These are phyloP conservation scores for Geotrichum cucujoidarum DNA, from an alignment of 1,139 yeast genomes.

Conservation along the genomic window DNA sequence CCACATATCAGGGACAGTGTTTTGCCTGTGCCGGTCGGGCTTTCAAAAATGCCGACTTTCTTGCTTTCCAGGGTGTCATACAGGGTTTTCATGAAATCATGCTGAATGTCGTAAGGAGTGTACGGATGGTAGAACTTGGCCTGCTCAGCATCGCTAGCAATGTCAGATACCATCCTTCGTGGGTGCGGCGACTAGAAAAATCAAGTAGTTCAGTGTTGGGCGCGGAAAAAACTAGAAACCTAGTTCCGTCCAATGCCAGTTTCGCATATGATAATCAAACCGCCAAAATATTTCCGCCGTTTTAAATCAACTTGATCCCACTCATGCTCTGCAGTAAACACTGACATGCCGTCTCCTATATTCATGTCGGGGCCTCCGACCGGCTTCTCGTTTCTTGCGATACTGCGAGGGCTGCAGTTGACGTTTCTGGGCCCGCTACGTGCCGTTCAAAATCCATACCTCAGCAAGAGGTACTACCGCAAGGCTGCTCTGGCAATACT, in stretches of 20 bases:
- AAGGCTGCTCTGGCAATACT: constrained; percentile 37
- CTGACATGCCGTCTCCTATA: constrained; percentile 43
- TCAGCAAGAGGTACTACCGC: constrained; percentile 37
- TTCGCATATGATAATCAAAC: no score
- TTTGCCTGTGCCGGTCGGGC: constrained; percentile 93
- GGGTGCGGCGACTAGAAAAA: no score
- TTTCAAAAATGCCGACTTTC: constrained; percentile 79
- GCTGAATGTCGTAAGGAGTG: constrained; percentile 72
- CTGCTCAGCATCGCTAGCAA: neutral
- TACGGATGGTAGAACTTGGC: constrained; percentile 65
- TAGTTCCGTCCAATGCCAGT: no score
- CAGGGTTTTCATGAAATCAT: constrained; percentile 68
- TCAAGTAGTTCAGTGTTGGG: no score
- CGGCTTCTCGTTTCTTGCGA: constrained; percentile 45
- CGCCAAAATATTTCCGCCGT: no score
- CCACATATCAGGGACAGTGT: constrained; percentile 84
- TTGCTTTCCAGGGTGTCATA: constrained; percentile 57
- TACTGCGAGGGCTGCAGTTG: constrained; percentile 53
- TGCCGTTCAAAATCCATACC: constrained; percentile 45
- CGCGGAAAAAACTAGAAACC: no score
- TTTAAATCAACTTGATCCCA: no score
- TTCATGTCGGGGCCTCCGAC: constrained; percentile 48
- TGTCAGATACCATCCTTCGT: no score
- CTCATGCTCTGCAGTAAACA: no score
- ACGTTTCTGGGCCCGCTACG: constrained; percentile 48